Percentiles rank a stretch among this genome's conserved stretches.
phyloP scores from a whole-genome alignment of 805 yeast species.

The Candida maesae region DNA sequence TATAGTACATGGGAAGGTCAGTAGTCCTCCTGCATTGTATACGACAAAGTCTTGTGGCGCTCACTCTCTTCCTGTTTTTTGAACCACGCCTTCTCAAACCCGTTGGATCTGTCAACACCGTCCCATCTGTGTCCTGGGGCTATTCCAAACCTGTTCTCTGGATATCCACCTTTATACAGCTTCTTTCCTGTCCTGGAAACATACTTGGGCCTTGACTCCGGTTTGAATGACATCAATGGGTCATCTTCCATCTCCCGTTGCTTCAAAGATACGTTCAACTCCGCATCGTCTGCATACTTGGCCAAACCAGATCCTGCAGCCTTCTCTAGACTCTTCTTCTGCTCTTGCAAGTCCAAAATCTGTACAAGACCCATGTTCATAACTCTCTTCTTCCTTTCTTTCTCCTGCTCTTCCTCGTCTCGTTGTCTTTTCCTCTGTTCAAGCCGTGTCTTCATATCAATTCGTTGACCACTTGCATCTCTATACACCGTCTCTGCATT shows the following conservation, averaged over 20 bases:
- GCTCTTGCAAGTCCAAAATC: slow-evolving; percentile 33
- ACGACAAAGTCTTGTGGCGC: slow-evolving; percentile 29
- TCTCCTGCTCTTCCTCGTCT: slow-evolving; percentile 27
- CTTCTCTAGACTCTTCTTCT: slow-evolving; percentile 29
- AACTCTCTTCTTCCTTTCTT: slow-evolving; percentile 27
- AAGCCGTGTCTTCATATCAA: slow-evolving; percentile 36
- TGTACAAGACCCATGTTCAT: slow-evolving; percentile 39
- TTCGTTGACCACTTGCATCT: slow-evolving; percentile 55
- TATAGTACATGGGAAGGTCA: no score
- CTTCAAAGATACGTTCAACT: slow-evolving; percentile 33
- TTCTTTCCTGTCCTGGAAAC: slow-evolving; percentile 46
- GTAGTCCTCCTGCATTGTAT: slow-evolving; percentile 39
- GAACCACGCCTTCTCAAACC: slow-evolving; percentile 70
- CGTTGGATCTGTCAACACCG: slow-evolving; percentile 86
- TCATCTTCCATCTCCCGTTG: slow-evolving; percentile 48
- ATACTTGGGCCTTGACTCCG: slow-evolving; percentile 23
- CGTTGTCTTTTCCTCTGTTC: slow-evolving; percentile 27
- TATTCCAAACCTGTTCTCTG: slow-evolving; percentile 72
- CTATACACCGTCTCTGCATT: slow-evolving; percentile 46
- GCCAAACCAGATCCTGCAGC: slow-evolving; percentile 27
- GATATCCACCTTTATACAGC: slow-evolving; percentile 49
- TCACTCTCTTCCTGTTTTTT: slow-evolving; percentile 35
- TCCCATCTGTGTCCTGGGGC: slow-evolving; percentile 87
- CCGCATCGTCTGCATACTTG: slow-evolving; percentile 36
- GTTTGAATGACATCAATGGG: slow-evolving; percentile 52